Conservation (phyloP, 2,329 filamentous ascomycete species). For the Cladosporium oxysporum region DNA sequence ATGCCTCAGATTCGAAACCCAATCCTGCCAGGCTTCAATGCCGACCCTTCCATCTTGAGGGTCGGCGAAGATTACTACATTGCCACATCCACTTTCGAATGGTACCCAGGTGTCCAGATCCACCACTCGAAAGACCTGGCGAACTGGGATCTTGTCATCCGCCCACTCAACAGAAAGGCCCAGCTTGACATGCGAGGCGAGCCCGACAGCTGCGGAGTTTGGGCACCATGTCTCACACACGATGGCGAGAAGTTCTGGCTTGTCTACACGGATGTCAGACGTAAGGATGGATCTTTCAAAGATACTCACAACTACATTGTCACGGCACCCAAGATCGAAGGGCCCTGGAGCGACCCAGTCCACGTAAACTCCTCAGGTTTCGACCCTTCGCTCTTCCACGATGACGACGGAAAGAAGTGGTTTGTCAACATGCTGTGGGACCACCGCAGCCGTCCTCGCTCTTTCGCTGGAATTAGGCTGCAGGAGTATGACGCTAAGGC, state of each 20-base stretch:
- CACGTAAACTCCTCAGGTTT: conserved; percentile 63
- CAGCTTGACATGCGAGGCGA: conserved; percentile 52
- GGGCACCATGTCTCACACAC: conserved; percentile 62
- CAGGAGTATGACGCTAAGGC: conserved; percentile 22
- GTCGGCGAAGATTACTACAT: conserved; percentile 58
- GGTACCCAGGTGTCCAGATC: conserved; percentile 62
- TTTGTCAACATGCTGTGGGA: conserved; percentile 25
- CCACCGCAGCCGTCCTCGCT: conserved; percentile 20
- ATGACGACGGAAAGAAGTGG: conserved; percentile 20
- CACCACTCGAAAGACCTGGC: conserved; percentile 58
- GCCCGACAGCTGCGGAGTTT: conserved; percentile 51
- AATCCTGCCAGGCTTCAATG: conserved; percentile 62
- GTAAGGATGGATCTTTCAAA: conserved; percentile 67
- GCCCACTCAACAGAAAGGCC: conserved; percentile 53
- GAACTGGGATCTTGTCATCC: conserved; percentile 55
- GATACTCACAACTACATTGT: conserved; percentile 67
- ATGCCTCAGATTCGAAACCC: conserved; percentile 44
- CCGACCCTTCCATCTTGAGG: conserved; percentile 59
- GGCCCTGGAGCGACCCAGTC: conserved; percentile 56
- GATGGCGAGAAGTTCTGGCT: conserved; percentile 63
- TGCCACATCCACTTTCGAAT: conserved; percentile 64
- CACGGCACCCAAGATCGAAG: conserved; percentile 50
- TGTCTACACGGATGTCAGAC: conserved; percentile 67
- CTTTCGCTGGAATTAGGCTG: conserved; percentile 22
- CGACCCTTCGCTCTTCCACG: conserved; percentile 47